Conservation (phyloP, 1,139 yeast species). For the Hansenula sp. region DNA sequence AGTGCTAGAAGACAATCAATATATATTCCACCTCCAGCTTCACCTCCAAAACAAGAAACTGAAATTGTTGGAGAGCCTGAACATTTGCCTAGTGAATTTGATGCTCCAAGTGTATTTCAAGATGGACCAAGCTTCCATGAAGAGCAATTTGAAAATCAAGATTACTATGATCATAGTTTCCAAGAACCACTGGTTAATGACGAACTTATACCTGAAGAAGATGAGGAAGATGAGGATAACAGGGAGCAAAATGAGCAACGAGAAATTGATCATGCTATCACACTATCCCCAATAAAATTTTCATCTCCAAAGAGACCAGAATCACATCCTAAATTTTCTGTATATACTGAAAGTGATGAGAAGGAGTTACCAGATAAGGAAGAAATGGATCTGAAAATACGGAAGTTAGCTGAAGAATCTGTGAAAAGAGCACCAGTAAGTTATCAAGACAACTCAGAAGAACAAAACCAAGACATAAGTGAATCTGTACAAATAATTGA, state of each 20-base stretch:
- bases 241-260: background rate
- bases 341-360: slow-evolving; percentile 20
- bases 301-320: slow-evolving; percentile 13
- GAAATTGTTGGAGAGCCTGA: slow-evolving; percentile 4
- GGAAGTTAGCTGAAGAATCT: slow-evolving; percentile 18
- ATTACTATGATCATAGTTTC: too few species aligned
- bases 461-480: background rate
- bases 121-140: background rate
- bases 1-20: slow-evolving; percentile 35
- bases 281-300: slow-evolving; percentile 19
- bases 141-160: too few species aligned
- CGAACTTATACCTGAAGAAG: background rate
- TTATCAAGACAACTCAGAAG: background rate
- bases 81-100: background rate
- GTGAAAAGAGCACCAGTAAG: slow-evolving; percentile 6
- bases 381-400: slow-evolving; percentile 12
- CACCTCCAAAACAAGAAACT: slow-evolving; percentile 9
- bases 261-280: slow-evolving; percentile 12
- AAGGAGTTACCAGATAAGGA: slow-evolving; percentile 2
- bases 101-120: background rate
- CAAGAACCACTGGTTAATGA: background rate
- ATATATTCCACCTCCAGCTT: slow-evolving; percentile 26
- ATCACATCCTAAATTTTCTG: slow-evolving; percentile 9
- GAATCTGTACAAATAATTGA: slow-evolving; percentile 5
- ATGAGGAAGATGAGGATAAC: background rate